phyloP scores from a whole-genome alignment of 2,329 filamentous ascomycete species.

The Trichoderma sp. region DNA sequence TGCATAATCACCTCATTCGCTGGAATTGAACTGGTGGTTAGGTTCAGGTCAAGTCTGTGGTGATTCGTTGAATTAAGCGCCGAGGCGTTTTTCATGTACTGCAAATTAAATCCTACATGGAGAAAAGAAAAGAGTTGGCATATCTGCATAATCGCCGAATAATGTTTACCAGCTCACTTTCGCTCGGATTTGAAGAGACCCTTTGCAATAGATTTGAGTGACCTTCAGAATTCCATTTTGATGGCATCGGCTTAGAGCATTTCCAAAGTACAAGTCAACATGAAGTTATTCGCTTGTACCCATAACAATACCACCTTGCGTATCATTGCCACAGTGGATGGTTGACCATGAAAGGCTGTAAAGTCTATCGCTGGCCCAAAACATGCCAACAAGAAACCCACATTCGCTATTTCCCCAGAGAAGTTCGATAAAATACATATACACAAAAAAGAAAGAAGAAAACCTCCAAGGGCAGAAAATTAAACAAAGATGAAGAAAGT shows the following conservation, averaged over 20 bases:
- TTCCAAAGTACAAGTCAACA: too few species aligned
- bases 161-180: neutral
- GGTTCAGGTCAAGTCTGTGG: neutral
- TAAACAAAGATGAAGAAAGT: neutral
- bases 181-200: neutral
- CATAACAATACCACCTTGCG: neutral
- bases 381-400: neutral
- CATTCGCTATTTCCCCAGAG: neutral
- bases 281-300: too few species aligned
- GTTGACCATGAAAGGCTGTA: neutral
- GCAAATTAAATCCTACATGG: neutral
- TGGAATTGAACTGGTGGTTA: neutral
- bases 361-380: neutral
- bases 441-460: neutral
- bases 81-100: neutral
- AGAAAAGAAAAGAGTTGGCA: neutral
- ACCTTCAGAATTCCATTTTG: too few species aligned
- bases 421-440: conserved; percentile 5
- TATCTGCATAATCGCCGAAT: neutral
- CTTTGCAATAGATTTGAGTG: too few species aligned
- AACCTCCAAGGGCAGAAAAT: neutral
- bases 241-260: too few species aligned
- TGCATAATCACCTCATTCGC: neutral
- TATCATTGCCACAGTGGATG: neutral
- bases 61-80: neutral